Base-by-base conservation (phyloP, 2,329 filamentous ascomycete genomes). In the Colletotrichum echinochloae region DNA sequence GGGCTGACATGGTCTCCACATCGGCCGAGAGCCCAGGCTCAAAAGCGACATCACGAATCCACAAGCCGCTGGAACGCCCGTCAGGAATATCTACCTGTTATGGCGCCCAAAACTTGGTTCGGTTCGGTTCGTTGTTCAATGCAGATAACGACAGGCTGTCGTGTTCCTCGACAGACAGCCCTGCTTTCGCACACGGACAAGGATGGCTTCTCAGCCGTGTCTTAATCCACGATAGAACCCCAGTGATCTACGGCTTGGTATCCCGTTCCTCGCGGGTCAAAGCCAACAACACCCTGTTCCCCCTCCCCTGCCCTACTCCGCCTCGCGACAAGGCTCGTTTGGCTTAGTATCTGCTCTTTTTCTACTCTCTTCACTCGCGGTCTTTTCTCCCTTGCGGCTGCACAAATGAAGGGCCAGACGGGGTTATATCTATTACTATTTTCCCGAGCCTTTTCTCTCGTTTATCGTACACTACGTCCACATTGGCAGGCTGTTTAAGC, bases 131-230 rank as follows among this genome's bases (percentile, higher is more conserved):
- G 6, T 56, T 26, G 35, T 35, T 28, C 35, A 49, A 56, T 55
- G 49, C 26, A 30, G 35, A 33, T n/a, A 39, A 28, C 16, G 5
- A 28, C 35, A n/a, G 61, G 26, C 12, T 23, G 48, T 12, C 33
- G 12, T 52, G 28, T 30, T n/a, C 55, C 51, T 41, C 28, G 37
- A 46, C 14, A 41, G 51, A 26, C 57, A 55, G 67, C 64, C 67
- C 52, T 54, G 64, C 41, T 41, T 35, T 44, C 46, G 49, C 60
- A 59, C 20, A 54, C 28, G 46, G 57, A 49, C 37, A 30, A 56
- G 67, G 67, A 33, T 70, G n/a, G 23, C 44, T 16, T 37, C 18
- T 67, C 67, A 59, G 67, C 67, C 37, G 67, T 67, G 67, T 70
- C 61, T 70, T 52, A 67, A 67, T 62, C 57, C 26, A 44, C 20